These are phyloP conservation scores for Acacia acuminata DNA, from an alignment of 306 rosid genomes.

Conservation along the genomic window DNA sequence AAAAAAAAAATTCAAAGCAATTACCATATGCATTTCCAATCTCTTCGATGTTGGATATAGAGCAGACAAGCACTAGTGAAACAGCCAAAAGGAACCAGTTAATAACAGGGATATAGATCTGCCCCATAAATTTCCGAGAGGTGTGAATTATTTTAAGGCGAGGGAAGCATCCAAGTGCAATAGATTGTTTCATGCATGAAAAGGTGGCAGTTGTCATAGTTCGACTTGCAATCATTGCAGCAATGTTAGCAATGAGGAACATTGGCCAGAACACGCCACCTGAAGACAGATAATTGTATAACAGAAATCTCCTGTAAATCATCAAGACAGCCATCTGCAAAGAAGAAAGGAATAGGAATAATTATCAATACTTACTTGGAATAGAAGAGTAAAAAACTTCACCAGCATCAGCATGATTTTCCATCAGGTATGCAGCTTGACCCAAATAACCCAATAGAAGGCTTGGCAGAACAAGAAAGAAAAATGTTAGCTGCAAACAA, in stretches of 20 bases:
- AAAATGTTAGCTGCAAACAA: conserved; percentile 85
- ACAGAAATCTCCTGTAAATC: conserved; percentile 34
- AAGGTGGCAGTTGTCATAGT: conserved; percentile 98
- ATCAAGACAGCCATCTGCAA: conserved; percentile 34
- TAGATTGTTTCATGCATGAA: conserved; percentile 93
- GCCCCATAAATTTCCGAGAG: conserved; percentile 98
- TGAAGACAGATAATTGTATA: conserved; percentile 36
- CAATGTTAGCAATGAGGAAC: conserved; percentile 76
- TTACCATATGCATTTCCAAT: conserved; percentile 98
- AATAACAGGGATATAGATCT: conserved; percentile 89
- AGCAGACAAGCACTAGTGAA: conserved; percentile 72
- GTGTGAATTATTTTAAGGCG: conserved; percentile 94
- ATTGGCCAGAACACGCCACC: conserved; percentile 83
- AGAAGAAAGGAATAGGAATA: conserved; percentile 7
- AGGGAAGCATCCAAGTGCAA: conserved; percentile 98
- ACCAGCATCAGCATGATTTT: conserved; percentile 61
- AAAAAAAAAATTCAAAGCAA: neutral
- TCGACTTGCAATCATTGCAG: conserved; percentile 96
- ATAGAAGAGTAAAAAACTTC: conserved; percentile 75
- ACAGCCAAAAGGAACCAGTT: conserved; percentile 93
- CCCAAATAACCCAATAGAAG: conserved; percentile 97
- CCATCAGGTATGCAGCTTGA: conserved; percentile 95
- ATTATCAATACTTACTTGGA: conserved; percentile 61
- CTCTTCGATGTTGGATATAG: conserved; percentile 84
- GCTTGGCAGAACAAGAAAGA: conserved; percentile 90